Percentiles rank a stretch among this genome's conserved stretches.
phyloP scores from a whole-genome alignment of 768 basidiomycete genomes.

The Lentinula boryana region DNA sequence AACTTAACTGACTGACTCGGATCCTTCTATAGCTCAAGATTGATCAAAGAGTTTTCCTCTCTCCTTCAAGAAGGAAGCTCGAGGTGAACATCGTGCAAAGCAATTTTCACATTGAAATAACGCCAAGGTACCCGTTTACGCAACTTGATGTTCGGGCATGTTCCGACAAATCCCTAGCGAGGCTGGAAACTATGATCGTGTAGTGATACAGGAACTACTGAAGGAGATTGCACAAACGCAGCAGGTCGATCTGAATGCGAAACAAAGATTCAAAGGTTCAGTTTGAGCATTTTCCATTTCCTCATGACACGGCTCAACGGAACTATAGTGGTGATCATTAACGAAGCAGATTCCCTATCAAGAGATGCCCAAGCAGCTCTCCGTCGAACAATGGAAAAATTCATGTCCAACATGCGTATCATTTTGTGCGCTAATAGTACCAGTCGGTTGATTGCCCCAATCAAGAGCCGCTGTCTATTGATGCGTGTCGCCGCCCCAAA shows the following conservation, averaged over 20 bases:
- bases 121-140: constrained; percentile 66
- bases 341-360: constrained; percentile 92
- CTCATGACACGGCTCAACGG: neutral
- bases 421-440: constrained; percentile 97
- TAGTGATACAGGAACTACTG: constrained; percentile 93
- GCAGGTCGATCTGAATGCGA: constrained; percentile 93
- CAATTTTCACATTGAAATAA: constrained; percentile 97
- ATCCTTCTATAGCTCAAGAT: constrained; percentile 73
- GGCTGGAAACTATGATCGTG: constrained; percentile 90
- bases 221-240: constrained; percentile 99
- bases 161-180: constrained; percentile 49
- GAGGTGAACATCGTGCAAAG: constrained; percentile 97
- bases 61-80: constrained; percentile 89
- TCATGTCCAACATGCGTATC: constrained; percentile 96
- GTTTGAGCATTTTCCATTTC: constrained; percentile 6
- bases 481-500: constrained; percentile 89
- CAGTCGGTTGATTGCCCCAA: constrained; percentile 92
- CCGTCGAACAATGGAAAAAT: constrained; percentile 98
- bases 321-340: constrained; percentile 87
- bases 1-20: neutral
- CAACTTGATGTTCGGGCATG: neutral
- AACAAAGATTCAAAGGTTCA: constrained; percentile 92
- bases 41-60: constrained; percentile 92
- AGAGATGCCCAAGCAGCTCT: constrained; percentile 97
- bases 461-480: constrained; percentile 90